A percentile compares a stretch with the other conserved stretches of the same genome.
Evolutionary conservation across 108 stramenopile species (phyloP).

Genomic region (Skeletonema menzelii): DNA sequence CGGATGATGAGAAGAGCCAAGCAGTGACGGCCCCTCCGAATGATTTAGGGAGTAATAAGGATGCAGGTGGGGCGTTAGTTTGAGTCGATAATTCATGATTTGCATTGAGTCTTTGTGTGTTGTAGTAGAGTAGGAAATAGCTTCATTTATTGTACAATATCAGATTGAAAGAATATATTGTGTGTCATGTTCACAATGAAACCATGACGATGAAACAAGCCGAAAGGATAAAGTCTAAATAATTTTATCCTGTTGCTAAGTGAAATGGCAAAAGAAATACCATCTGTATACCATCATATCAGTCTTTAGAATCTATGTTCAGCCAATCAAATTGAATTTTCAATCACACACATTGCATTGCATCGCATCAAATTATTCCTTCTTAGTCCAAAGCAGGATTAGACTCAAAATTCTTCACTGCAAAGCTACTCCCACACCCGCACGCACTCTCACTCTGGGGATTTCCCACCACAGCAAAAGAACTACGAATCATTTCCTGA

Average conservation of each 20-base stretch:
- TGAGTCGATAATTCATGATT: not conserved
- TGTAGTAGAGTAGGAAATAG: too few relatives aligned
- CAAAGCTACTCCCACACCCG: conserved; percentile 97
- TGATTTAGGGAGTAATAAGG: not conserved
- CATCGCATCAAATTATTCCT: not conserved
- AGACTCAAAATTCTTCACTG: conserved; percentile 91
- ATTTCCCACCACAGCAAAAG: conserved; percentile 94
- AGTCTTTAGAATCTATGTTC: too few relatives aligned
- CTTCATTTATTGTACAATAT: not conserved
- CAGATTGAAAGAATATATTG: not conserved
- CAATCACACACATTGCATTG: not conserved
- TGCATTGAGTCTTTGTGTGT: not conserved
- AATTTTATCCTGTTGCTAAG: too few relatives aligned
- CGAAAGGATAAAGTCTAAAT: too few relatives aligned
- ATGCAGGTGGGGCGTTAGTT: not conserved
- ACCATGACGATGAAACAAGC: too few relatives aligned
- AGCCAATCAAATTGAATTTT: not conserved
- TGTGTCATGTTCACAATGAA: too few relatives aligned
- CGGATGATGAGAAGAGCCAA: not conserved
- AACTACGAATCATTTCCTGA: conserved; percentile 94
- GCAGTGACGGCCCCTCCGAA: not conserved
- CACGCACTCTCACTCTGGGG: conserved; percentile 96
- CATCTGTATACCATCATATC: too few relatives aligned
- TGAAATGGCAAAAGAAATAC: too few relatives aligned
- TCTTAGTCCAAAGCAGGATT: conserved; percentile 83